Base-by-base conservation (phyloP, 495 filamentous ascomycete species). In the Daldinia loculata region DNA sequence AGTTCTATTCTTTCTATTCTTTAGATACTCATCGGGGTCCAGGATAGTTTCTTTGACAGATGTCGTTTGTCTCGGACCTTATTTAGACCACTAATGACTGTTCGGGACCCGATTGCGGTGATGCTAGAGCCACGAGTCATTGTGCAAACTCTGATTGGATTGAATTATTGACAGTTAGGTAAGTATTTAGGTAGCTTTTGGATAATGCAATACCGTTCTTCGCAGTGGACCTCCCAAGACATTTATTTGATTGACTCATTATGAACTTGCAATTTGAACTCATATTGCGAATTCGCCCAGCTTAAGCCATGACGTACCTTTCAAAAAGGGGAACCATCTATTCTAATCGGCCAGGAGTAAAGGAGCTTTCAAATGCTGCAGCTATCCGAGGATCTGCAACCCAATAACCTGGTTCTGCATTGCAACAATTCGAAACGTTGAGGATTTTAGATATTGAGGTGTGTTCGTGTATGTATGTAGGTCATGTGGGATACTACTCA, bases 91-190 rank as follows among this genome's bases (percentile, higher is more conserved):
- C 60, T 62, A 27, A 66, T 48, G 62, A 63, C 56, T 59, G 19
- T 70, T 63, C 62, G 34, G 17, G 52, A 63, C 57, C 71, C 71
- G 71, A 70, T 70, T 51, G 8, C 71, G 71, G 43, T 38, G 61
- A 51, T 29, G 15, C 34, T 56, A 66, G 5, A 41, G 26, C 52
- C 62, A 74, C 71, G 62, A 61, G 71, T 32, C 19, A 19, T 48
- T 52, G 36, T 39, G 52, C 24, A 41, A 60, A 58, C 22, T 62
- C 63, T 70, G 58, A 70, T 70, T 74, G 66, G 71, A 19, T 65
- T 58, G 34, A 55, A 43, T 52, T 1, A 41, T 56, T n/a, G 32
- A 6, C n/a, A 52, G 48, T 61, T 32, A 52, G 14, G 14, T 52
- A 52, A n/a, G 2, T 45, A 6, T 45, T 17, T 52, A 45, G 7